Evolutionary conservation across 2,329 filamentous ascomycete genomes (phyloP), one percentile per base, ranked within the genome.

Genomic region (Neofusicoccum laricinum): DNA sequence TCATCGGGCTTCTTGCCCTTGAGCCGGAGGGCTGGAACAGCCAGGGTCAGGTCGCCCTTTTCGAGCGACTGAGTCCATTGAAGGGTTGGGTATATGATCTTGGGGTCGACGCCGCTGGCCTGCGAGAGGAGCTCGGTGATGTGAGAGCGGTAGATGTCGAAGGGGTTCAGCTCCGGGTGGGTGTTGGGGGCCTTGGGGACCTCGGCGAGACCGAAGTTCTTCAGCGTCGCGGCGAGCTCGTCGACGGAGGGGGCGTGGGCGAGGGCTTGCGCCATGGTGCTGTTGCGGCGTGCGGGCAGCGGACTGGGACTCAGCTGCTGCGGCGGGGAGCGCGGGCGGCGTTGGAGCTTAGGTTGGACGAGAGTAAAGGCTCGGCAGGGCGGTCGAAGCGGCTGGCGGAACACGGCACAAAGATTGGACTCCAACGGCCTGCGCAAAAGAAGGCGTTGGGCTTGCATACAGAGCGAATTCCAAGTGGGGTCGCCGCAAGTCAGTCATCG

Each of bases 61-160:
- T 95, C 92, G 21, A 93, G 82, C 41, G 88, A 86, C 67, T 86
- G 82, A 4, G 92, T 94, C 90, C 91, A 94, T 79, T 90, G 86
- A 46, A 96, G 80, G 41, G 87, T 87, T 30, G 87, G 86, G 78
- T 91, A 93, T 73, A 96, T 88, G 70, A 92, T 86, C 62, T 84
- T 81, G 38, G 83, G 76, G 65, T 91, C 89, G 32, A 92, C 89
- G 21, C 89, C 90, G 2, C 89, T 91, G 66, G 92, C 84, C 19
- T 86, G 80, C 38, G 86, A 80, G 45, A 96, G 80, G 55, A 91
- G 80, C 46, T 88, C 82, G 67, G 90, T 88, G 67, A 96, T 85
- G 75, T 93, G 90, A 41, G 88, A 86, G 66, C 92, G 86, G 82
- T 93, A 96, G 66, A 94, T 84, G 72, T 95, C 92, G 71, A 91